Evolutionary conservation across 2,329 filamentous ascomycete genomes (phyloP), one percentile per base, ranked within the genome.

Genomic region (Pseudocercospora ulei): DNA sequence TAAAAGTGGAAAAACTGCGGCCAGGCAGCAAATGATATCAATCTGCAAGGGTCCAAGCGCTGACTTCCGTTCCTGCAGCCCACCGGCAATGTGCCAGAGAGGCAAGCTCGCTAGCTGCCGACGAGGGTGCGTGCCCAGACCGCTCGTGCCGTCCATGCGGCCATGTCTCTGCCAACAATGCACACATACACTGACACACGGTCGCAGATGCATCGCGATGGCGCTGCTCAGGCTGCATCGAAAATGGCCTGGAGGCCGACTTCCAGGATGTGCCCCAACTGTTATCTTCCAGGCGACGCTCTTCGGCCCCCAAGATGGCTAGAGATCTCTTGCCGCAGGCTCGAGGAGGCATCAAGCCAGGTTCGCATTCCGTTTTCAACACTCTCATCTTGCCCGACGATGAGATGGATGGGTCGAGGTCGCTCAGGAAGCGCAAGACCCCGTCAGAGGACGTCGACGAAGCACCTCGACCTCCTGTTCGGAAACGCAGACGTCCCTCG

Each of bases 81-180:
- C 88, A 96, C 68, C 78, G 81, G 61, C 81, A 90, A 72, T 95
- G 88, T 65, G 87, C 85, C 42, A 77, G 80, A 57, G 75, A 81
- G 58, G 74, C 76, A 58, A 73, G 73, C 43, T 75, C 75, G 48
- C 65, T 82, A 53, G 66, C 65, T 52, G 64, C 70, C 48, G 72
- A 75, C 45, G 72, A 78, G 60, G 73, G 82, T 86, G 71, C 61
- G 71, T 58, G 46, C 28, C 41, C 25, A 50, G 31, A 49, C 44
- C 33, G 25, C 38, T 44, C 44, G 30, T 24, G 35, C 42, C 38
- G 41, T 35, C 24, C 31, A 26, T 34, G 23, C 22, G 26, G 24
- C 22, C 30, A 38, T 43, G 33, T 11, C 20, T 25, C 17, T 34
- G 38, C 22, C 44, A 44, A 51, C 41, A 40, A 43, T 35, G 41